Conservation (phyloP, 495 filamentous ascomycete species). For the Penicillium taxi region DNA sequence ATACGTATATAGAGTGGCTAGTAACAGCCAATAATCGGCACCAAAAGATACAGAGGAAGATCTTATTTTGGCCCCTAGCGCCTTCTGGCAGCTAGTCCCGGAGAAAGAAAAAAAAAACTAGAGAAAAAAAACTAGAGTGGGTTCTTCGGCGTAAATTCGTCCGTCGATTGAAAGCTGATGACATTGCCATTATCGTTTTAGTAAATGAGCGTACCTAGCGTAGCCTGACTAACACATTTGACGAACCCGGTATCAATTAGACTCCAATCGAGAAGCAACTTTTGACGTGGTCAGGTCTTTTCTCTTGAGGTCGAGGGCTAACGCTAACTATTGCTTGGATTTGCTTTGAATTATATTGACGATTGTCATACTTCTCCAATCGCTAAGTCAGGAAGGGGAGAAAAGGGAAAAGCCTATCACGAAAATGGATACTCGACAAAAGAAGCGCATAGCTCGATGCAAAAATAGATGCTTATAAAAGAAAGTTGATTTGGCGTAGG, state of each 20-base stretch:
- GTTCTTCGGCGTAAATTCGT: conserved; percentile 2
- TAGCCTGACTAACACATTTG: conserved; percentile 13
- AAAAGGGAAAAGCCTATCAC: no score
- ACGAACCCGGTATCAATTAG: conserved; percentile 11
- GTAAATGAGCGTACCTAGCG: conserved; percentile 8
- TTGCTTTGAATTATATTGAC: conserved; percentile 12
- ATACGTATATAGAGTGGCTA: conserved; percentile 31
- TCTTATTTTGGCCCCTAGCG: conserved; percentile 16
- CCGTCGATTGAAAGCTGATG: conserved; percentile 5
- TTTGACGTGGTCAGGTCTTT: conserved; percentile 6
- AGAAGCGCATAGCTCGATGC: no score
- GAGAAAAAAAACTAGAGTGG: conserved; percentile 9
- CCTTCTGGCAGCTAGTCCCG: conserved; percentile 16
- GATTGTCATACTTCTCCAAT: no score
- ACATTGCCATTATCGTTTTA: conserved; percentile 7
- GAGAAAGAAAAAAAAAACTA: no score
- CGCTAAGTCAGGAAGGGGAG: no score
- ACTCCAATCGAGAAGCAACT: conserved; percentile 15
- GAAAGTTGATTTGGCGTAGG: no score
- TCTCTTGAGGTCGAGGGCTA: conserved; percentile 7
- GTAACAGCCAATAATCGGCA: conserved; percentile 23
- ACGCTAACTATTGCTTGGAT: no score
- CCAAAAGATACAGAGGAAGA: conserved; percentile 23
- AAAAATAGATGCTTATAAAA: no score
- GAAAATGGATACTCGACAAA: no score